Evolutionary conservation across 2,329 filamentous ascomycete species (phyloP).

Genomic region (Penicillium glabrum): DNA sequence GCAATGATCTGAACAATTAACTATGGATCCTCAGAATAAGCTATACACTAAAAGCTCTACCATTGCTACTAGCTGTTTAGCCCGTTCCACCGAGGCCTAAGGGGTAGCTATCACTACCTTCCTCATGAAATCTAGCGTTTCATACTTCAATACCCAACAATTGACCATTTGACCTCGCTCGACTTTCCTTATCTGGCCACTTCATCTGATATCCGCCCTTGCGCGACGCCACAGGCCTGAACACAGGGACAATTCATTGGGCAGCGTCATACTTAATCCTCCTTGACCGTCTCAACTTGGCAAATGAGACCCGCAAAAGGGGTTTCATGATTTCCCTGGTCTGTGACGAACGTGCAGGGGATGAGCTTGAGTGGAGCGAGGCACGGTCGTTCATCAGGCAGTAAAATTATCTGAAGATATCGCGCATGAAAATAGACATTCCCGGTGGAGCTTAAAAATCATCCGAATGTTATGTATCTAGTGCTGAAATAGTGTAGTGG

Average conservation of each 20-base stretch:
- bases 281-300: not conserved
- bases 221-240: not conserved
- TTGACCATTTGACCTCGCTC: not conserved
- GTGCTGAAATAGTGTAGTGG: not conserved
- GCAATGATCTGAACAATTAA: not conserved
- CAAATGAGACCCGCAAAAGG: not conserved
- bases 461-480: no score
- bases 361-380: not conserved
- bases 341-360: not conserved
- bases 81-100: not conserved
- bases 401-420: not conserved
- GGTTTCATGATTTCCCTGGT: not conserved
- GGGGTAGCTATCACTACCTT: not conserved
- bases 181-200: not conserved
- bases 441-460: no score
- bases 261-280: not conserved
- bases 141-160: not conserved
- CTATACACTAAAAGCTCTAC: not conserved
- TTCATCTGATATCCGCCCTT: not conserved
- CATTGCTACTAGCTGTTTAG: not conserved
- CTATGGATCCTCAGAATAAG: not conserved
- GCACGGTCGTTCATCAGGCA: not conserved
- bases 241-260: not conserved
- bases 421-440: no score
- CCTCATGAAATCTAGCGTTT: not conserved